Evolutionary conservation across 495 filamentous ascomycete species (phyloP).

Genomic region (Penicillium coffeae): DNA sequence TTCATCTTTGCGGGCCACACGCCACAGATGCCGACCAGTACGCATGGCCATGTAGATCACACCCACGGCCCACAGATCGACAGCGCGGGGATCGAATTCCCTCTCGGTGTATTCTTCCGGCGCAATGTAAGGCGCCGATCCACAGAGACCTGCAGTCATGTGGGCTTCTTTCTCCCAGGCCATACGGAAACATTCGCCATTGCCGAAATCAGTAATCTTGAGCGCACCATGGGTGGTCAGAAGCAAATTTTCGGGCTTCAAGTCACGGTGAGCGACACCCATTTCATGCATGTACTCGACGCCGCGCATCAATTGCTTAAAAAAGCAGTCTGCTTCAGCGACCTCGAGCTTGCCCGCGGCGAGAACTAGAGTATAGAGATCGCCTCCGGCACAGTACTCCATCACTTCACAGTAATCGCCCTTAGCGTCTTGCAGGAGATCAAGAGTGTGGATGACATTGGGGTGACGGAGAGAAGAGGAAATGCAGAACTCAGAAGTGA

Average conservation of each 20-base stretch:
- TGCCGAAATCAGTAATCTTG: slow-evolving; percentile 99
- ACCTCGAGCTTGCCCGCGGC: slow-evolving; percentile 92
- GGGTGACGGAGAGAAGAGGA: slow-evolving; percentile 94
- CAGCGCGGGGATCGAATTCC: slow-evolving; percentile 94
- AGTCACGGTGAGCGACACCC: slow-evolving; percentile 95
- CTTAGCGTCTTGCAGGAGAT: slow-evolving; percentile 91
- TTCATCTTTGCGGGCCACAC: slow-evolving; percentile 90
- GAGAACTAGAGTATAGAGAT: slow-evolving; percentile 92
- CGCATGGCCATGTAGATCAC: slow-evolving; percentile 99
- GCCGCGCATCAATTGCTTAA: slow-evolving; percentile 99
- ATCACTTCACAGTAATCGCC: slow-evolving; percentile 99
- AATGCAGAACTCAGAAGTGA: slow-evolving; percentile 99
- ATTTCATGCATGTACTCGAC: slow-evolving; percentile 99
- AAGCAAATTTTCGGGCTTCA: slow-evolving; percentile 96
- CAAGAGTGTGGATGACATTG: slow-evolving; percentile 97
- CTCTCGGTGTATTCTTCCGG: slow-evolving; percentile 93
- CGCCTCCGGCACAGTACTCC: slow-evolving; percentile 97
- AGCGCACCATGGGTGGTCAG: slow-evolving; percentile 90
- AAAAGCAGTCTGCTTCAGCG: slow-evolving; percentile 92
- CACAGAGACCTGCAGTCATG: slow-evolving; percentile 96
- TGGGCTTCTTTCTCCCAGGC: slow-evolving; percentile 98
- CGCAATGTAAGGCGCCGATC: slow-evolving; percentile 94
- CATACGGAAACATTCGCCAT: slow-evolving; percentile 99
- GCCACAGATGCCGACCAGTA: slow-evolving; percentile 92
- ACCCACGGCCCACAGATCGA: slow-evolving; percentile 96